Percentiles rank a stretch among this genome's conserved stretches.
Evolutionary conservation across 164 flowering plant genomes (phyloP).

Genomic region (Piper longum): DNA sequence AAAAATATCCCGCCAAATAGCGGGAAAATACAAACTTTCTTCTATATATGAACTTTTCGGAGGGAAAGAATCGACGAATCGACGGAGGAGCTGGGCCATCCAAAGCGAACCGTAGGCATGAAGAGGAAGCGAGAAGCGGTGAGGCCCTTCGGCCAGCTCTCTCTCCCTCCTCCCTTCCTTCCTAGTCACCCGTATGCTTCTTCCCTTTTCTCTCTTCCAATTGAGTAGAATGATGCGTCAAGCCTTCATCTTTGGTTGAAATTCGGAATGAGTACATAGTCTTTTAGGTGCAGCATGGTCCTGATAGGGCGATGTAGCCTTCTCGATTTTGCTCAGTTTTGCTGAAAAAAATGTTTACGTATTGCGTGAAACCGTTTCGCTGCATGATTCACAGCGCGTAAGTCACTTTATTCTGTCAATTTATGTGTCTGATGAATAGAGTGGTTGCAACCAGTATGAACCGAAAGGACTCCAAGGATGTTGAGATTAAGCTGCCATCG

Average conservation of each 20-base stretch:
- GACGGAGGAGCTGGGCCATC: neutral
- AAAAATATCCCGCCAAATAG: too few species aligned
- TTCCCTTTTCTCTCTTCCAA: neutral
- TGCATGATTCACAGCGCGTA: neutral
- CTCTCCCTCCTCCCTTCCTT: neutral
- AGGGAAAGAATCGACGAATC: neutral
- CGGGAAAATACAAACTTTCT: neutral
- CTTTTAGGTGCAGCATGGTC: too few species aligned
- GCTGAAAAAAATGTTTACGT: too few species aligned
- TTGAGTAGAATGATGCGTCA: neutral
- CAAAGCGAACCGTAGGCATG: neutral
- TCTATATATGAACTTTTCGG: neutral
- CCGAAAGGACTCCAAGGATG: neutral
- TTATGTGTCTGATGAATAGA: neutral
- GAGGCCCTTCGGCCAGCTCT: neutral
- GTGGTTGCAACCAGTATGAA: neutral
- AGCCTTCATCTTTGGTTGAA: neutral
- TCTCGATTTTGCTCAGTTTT: too few species aligned
- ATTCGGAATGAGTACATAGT: too few species aligned
- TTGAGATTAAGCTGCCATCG: neutral
- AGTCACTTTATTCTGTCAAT: neutral
- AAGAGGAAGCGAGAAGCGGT: constrained; percentile 1
- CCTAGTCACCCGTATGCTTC: neutral
- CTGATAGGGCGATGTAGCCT: too few species aligned
- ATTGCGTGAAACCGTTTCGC: too few species aligned